Base-by-base conservation (phyloP, 441 rosid species). In the Populus tomentosa region DNA sequence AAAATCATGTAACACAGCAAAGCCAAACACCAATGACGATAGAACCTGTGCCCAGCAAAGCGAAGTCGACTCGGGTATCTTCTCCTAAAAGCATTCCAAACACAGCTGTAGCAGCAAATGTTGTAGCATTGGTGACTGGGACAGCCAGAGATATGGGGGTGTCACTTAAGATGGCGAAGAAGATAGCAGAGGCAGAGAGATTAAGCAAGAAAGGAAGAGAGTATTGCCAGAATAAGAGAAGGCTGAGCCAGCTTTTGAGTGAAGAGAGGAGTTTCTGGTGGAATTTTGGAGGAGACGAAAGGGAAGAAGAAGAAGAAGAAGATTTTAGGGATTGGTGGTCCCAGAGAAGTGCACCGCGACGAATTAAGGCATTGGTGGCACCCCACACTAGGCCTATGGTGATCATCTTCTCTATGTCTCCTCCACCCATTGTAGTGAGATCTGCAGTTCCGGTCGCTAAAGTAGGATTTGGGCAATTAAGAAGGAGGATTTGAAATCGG, bases 331-430 rank as follows among this genome's bases (percentile, higher is more conserved):
- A 78, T 80, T 73, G 53, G 30, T 62, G 84, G 79, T 91, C 96
- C 97, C 96, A 95, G 33, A 94, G 89, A 70, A 95, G 85, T 0
- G 97, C 92, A 26, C 97, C 98, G 0, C 94, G 97, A 62, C 94
- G 97, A 83, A 95, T 90, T 13, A 90, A 81, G 40, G 98, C 97
- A 81, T 95, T 95, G 81, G 98, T 95, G 67, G 94, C 91, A 21
- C 98, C 98, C 98, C 98, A 95, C 8, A 93, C 85, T 9, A 95
- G 77, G 73, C 97, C 97, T 32, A 93, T 92, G 0, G 91, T 92
- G 67, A 93, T 88, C 98, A 92, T 93, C 85, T 92, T 91, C 84
- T 90, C 88, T 63, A 86, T 83, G 79, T 92, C 97, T 46, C 88
- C 87, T 67, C 59, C 59, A 50, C 59, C 59, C 59, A 50, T 50